Base-by-base conservation (phyloP, 2,329 filamentous ascomycete species). In the Cryphonectria radicalis region DNA sequence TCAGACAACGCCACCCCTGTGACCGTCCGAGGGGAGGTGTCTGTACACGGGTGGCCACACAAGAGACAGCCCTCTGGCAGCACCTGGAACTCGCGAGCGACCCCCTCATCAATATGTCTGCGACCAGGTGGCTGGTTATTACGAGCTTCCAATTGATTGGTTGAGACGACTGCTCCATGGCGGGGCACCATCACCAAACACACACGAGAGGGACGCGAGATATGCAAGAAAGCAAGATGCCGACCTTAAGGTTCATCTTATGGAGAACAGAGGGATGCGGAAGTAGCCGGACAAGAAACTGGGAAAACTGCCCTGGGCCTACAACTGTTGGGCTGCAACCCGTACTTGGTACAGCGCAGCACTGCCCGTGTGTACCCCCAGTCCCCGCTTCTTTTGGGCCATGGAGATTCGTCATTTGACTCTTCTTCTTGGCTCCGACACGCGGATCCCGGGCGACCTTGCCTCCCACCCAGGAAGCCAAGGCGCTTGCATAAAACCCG, bases 401-500 rank as follows among this genome's bases (percentile, higher is more conserved):
- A 59, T 40, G 65, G 43, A 35, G 28, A n/a, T 50, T 40, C 50
- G 65, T 59, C 53, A 66, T 57, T 59, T 59, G 37, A 59, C 65
- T 42, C 37, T 43, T 59, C n/a, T 68, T 35, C 57, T 68, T 59
- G 55, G 55, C 55, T 32, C 42, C 67, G 57, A 68, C 57, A 28
- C 57, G 59, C 59, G 67, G 67, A 68, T 68, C 67, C 67, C n/a
- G 10, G 42, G 32, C 43, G 14, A 53, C 46, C 67, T 50, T 50
- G 46, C 66, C 28, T n/a, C 25, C 5, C 35, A 11, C 10, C 55
- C 35, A 46, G 35, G 40, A 19, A 37, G 40, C 43, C 60, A 62
- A 68, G 60, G 60, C 64, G 64, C 50, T 50, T 59, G 59, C 57
- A 46, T 70, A 63, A 67, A 67, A 63, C 69, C 69, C 69, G 60